Conservation (phyloP, 192 early-diverging fungal genomes). For the Chytriomyces sp. region DNA sequence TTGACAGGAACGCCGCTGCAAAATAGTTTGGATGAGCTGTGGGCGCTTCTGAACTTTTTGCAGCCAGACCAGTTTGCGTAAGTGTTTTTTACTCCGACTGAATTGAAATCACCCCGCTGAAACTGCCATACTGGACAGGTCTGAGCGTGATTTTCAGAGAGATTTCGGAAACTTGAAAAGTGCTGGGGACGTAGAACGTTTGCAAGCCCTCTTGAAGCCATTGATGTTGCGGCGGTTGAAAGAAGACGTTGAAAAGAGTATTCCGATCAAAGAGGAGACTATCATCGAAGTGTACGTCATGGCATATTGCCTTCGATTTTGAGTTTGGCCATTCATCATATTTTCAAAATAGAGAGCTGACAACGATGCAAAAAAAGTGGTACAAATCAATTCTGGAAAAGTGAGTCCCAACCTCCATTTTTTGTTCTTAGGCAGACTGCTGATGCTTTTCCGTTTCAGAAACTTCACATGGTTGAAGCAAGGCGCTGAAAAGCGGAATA, state of each 20-base stretch:
- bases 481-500: constrained; percentile 60
- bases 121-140: constrained; percentile 36
- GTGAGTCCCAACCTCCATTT: constrained; percentile 21
- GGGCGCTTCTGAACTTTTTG: constrained; percentile 81
- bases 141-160: constrained; percentile 69
- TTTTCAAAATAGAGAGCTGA: constrained; percentile 61
- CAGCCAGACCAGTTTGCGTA: constrained; percentile 70
- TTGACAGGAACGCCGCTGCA: constrained; percentile 87
- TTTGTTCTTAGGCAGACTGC: not conserved
- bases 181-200: constrained; percentile 75
- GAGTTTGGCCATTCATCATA: constrained; percentile 6
- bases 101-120: not conserved
- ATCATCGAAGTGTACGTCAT: constrained; percentile 72
- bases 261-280: constrained; percentile 90
- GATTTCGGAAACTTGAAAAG: constrained; percentile 73
- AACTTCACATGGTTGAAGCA: constrained; percentile 85
- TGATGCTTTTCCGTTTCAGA: constrained; percentile 22
- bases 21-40: constrained; percentile 82
- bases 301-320: not conserved
- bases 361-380: constrained; percentile 82
- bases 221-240: constrained; percentile 87
- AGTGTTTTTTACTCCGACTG: not conserved
- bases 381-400: constrained; percentile 83
- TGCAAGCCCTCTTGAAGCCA: constrained; percentile 79
- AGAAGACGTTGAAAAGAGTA: constrained; percentile 87